Evolutionary conservation across 345 rosid species (phyloP).

Genomic region (Streptanthus diversifolius): DNA sequence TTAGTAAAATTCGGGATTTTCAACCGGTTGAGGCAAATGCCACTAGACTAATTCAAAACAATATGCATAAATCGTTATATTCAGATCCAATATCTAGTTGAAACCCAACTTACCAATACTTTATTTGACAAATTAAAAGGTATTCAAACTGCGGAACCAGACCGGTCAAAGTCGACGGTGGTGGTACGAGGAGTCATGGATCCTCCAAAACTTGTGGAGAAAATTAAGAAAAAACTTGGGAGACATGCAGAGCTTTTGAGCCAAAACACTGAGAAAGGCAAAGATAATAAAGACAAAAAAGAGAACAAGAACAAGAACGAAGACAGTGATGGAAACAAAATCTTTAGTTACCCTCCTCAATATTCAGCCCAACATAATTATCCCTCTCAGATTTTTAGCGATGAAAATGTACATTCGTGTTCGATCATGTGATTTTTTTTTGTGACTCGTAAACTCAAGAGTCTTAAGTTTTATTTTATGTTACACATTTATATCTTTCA

Average conservation of each 20-base stretch:
- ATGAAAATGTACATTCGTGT: constrained; percentile 48
- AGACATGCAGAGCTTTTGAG: constrained; percentile 48
- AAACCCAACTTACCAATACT: not conserved
- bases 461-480: not conserved
- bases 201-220: constrained; percentile 39
- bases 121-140: constrained; percentile 33
- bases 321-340: constrained; percentile 4
- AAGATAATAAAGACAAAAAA: not conserved
- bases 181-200: constrained; percentile 54
- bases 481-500: not conserved
- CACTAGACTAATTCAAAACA: not conserved
- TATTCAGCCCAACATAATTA: constrained; percentile 29
- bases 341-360: constrained; percentile 45
- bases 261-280: constrained; percentile 29
- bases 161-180: constrained; percentile 49
- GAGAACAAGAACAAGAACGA: not conserved
- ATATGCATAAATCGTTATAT: not conserved
- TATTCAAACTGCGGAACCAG: constrained; percentile 46
- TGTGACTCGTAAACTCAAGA: not conserved
- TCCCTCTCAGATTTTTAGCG: constrained; percentile 40
- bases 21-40: not conserved
- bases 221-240: constrained; percentile 40
- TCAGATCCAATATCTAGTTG: not conserved
- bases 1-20: not conserved
- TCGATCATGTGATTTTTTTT: constrained; percentile 42